A percentile compares a stretch with the other conserved stretches of the same genome.
Evolutionary conservation across 768 basidiomycete species (phyloP).

Genomic region (Rhizopogon vulgaris): DNA sequence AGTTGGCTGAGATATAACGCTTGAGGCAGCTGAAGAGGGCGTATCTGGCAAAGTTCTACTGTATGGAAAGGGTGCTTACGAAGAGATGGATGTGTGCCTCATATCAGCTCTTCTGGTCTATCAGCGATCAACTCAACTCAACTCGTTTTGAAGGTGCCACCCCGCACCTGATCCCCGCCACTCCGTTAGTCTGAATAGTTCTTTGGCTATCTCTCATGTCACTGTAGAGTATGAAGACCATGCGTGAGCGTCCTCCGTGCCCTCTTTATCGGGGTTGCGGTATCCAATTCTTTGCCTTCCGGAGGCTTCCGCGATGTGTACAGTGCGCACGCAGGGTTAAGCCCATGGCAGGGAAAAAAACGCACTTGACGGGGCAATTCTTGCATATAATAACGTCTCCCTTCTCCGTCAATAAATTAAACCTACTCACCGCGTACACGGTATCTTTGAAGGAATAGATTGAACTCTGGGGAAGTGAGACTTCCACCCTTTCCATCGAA

Average conservation of each 20-base stretch:
- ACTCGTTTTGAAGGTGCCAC: slow-evolving; percentile 48
- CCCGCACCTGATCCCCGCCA: slow-evolving; percentile 65
- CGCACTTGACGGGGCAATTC: slow-evolving; percentile 72
- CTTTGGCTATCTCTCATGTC: slow-evolving; percentile 51
- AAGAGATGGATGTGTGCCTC: slow-evolving; percentile 64
- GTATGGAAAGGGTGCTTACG: slow-evolving; percentile 58
- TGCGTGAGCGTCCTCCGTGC: slow-evolving; percentile 35
- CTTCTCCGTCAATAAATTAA: slow-evolving; percentile 73
- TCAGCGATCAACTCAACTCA: background rate
- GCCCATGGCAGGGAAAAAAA: slow-evolving; percentile 78
- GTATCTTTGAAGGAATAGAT: slow-evolving; percentile 64
- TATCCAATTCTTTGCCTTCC: background rate
- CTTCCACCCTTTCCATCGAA: background rate
- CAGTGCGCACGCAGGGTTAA: slow-evolving; percentile 65
- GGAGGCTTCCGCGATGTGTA: background rate
- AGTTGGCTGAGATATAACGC: background rate
- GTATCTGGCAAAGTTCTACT: slow-evolving; percentile 62
- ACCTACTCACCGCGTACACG: slow-evolving; percentile 69
- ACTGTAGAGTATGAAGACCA: slow-evolving; percentile 60
- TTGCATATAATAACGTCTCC: slow-evolving; percentile 70
- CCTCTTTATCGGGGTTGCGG: too few species aligned
- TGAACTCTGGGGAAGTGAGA: slow-evolving; percentile 65
- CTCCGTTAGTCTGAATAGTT: slow-evolving; percentile 53
- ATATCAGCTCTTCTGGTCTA: slow-evolving; percentile 36
- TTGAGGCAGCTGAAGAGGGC: slow-evolving; percentile 60